Conservation (phyloP, 1,284 basidiomycete genomes). For the Acaromyces ingoldii region DNA sequence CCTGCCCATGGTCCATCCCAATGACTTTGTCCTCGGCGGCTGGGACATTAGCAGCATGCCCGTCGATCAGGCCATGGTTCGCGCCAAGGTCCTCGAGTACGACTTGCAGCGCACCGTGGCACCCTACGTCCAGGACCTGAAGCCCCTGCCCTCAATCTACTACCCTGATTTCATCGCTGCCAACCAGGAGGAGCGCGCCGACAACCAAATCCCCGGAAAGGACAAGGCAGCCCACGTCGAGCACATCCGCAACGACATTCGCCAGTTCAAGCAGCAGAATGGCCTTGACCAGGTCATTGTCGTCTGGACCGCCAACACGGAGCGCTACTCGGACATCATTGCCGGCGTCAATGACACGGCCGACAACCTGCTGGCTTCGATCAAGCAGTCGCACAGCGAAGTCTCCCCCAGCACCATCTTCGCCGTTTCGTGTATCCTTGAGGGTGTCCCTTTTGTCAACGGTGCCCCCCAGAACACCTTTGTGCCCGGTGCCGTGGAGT, state of each 20-base stretch:
- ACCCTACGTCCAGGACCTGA: constrained; percentile 74
- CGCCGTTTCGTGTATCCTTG: constrained; percentile 90
- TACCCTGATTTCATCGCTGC: constrained; percentile 69
- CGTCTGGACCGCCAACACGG: constrained; percentile 98
- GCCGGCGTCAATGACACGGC: constrained; percentile 93
- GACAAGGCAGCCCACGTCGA: constrained; percentile 90
- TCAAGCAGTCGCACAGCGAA: constrained; percentile 80
- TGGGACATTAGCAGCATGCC: constrained; percentile 89
- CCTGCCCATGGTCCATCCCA: constrained; percentile 96
- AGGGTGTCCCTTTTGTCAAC: constrained; percentile 91
- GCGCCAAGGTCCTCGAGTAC: constrained; percentile 89
- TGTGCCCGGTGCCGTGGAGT: constrained; percentile 87
- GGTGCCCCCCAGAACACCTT: constrained; percentile 99
- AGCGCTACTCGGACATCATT: constrained; percentile 92
- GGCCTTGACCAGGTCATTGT: constrained; percentile 74
- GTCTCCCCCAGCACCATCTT: constrained; percentile 93
- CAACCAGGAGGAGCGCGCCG: constrained; percentile 92
- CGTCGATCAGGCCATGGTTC: constrained; percentile 88
- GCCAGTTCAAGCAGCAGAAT: constrained; percentile 81
- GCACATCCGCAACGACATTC: constrained; percentile 85
- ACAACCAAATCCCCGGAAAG: constrained; percentile 78
- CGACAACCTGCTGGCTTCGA: constrained; percentile 75
- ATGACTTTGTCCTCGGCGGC: constrained; percentile 91
- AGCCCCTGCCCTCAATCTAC: constrained; percentile 90
- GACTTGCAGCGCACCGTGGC: constrained; percentile 93